Base-by-base conservation (phyloP, 2,329 filamentous ascomycete genomes). In the Sporothrix dimorphospora region DNA sequence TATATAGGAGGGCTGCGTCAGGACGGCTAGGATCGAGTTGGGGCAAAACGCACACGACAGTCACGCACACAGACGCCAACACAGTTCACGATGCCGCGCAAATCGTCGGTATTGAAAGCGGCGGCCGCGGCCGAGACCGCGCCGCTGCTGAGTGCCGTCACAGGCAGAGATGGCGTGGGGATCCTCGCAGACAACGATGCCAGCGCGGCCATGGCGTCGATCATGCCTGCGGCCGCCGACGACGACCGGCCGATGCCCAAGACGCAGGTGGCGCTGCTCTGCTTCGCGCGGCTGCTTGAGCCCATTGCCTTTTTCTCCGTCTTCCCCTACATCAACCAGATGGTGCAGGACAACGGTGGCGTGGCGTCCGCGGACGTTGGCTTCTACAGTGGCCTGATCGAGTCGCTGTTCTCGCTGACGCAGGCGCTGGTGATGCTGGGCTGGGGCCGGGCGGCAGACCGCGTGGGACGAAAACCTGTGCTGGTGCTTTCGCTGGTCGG, bases 301-400 rank as follows among this genome's bases (percentile, higher is more conserved):
- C 92, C 93, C 0, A 86, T 94, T 53, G 91, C 92, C n/a, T 95
- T 93, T 82, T 95, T 94, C 83, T 89, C 86, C 78, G 93, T 95
- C 79, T 92, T 95, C 77, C 91, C 92, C 0, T 95, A 92, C 81
- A 87, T 96, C 80, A 93, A 90, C 77, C 84, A 91, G 78, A 95
- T 95, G 92, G 89, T 93, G 49, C 83, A 88, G 79, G 84, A 87
- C 72, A 91, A 90, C 72, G 92, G 91, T 11, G 77, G 84, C 12
- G 81, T 95, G 1, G 79, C 84, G 1, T 82, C 88, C 59, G 81
- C 86, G n/a, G 90, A 94, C 79, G 89, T 94, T 3, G 93, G 93
- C 1, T 95, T 94, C 82, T 95, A 94, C 83, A 89, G 86, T 72
- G 93, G 93, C 1, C 82, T 94, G 14, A 94, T 95, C 78, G 89